phyloP scores from a whole-genome alignment of 805 yeast genomes.

The Komagataella pastoris region DNA sequence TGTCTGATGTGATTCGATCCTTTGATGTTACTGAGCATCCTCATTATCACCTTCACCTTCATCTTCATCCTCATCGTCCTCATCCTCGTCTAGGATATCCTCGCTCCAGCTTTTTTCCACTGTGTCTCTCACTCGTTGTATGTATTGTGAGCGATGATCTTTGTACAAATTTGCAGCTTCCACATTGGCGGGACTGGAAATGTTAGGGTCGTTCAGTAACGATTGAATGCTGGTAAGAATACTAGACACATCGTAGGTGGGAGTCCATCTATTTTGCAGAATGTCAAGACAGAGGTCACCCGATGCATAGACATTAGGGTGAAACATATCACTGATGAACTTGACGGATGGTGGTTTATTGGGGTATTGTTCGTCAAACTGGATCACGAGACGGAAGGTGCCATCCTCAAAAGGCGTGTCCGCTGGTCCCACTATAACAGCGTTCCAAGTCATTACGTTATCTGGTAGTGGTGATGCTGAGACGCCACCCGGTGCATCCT shows the following conservation, averaged over 20 bases:
- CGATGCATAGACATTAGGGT: slow-evolving; percentile 91
- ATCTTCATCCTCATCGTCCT: slow-evolving; percentile 24
- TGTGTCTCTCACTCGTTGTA: slow-evolving; percentile 83
- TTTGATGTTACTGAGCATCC: slow-evolving; percentile 1
- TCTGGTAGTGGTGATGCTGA: slow-evolving; percentile 96
- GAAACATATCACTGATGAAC: slow-evolving; percentile 90
- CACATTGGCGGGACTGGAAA: slow-evolving; percentile 92
- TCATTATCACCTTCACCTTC: slow-evolving; percentile 16
- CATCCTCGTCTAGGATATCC: slow-evolving; percentile 49
- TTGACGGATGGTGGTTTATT: slow-evolving; percentile 92
- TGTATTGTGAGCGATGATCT: slow-evolving; percentile 89
- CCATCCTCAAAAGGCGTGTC: slow-evolving; percentile 99
- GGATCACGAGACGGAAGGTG: slow-evolving; percentile 73
- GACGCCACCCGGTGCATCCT: slow-evolving; percentile 96
- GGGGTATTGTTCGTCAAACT: slow-evolving; percentile 95
- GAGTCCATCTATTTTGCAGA: slow-evolving; percentile 95
- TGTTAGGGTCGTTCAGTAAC: slow-evolving; percentile 89
- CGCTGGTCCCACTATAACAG: slow-evolving; percentile 93
- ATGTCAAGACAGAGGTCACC: slow-evolving; percentile 96
- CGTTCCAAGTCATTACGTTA: slow-evolving; percentile 97
- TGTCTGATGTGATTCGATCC: neutral
- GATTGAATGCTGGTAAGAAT: slow-evolving; percentile 89
- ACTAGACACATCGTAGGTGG: slow-evolving; percentile 94
- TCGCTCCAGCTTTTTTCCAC: slow-evolving; percentile 93
- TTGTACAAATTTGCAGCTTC: slow-evolving; percentile 94